Base-by-base conservation (phyloP, 768 basidiomycete genomes). In the Xerocomellus amylosporus region DNA sequence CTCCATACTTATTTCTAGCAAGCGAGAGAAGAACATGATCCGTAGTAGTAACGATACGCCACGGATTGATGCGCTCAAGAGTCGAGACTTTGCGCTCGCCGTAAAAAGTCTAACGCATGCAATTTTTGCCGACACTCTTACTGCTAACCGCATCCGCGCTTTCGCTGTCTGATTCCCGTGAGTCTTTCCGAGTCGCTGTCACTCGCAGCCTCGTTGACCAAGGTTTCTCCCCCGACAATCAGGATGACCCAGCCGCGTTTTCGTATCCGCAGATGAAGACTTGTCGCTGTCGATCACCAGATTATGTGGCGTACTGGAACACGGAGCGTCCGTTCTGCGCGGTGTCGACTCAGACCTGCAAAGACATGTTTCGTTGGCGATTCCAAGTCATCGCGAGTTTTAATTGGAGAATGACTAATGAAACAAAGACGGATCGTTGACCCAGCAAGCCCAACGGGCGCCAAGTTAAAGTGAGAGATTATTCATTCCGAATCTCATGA, bases 11-110 rank as follows among this genome's bases (percentile, higher is more conserved):
- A 20, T 30, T 12, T 17, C 50, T 17, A 47, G 44, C 22, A 62
- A 62, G 60, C 60, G 60, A 61, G 34, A 36, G 42, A 53, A 58
- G 44, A 5, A 6, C 46, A 28, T 46, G 60, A 62, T 58, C 55
- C 60, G 59, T 41, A 1, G 14, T 31, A 1, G 14, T 24, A 33
- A 20, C 39, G 56, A 51, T 9, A 20, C 44, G 52, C 58, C 58
- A 56, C 49, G 24, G 0, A 26, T 36, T 42, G 57, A 56, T 56
- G 53, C 59, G 59, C 46, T 22, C 43, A 14, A 26, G 49, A 15
- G 10, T 24, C 22, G 24, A 28, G 26, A 28, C 26, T 28, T 28
- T 28, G 31, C 12, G 26, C 13, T 38, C 19, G 15, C 20, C 47
- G 37, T 26, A 53, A 52, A 31, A 7, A 12, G 31, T 15, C n/a